A percentile compares a stretch with the other conserved stretches of the same genome.
phyloP scores from a whole-genome alignment of 176 grass and related monocot genomes.

The Zizania latifolia region DNA sequence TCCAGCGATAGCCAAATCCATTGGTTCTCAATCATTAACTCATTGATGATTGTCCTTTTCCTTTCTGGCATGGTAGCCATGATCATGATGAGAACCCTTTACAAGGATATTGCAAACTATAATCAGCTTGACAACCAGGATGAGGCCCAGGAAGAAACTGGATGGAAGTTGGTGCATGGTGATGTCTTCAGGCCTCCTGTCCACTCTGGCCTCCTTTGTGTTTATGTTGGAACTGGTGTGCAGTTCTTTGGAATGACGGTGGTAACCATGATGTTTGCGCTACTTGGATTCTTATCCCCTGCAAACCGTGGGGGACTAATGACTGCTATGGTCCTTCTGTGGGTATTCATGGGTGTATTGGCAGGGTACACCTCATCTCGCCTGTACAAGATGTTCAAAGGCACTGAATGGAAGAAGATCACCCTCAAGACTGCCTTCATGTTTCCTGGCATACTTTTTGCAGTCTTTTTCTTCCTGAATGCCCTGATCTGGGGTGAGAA shows the following conservation, averaged over 20 bases:
- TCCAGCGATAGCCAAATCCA: conserved; percentile 71
- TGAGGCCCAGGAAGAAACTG: conserved; percentile 79
- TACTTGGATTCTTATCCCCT: conserved; percentile 72
- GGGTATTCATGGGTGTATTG: conserved; percentile 80
- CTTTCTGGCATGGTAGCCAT: conserved; percentile 79
- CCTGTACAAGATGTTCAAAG: conserved; percentile 83
- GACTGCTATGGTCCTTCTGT: conserved; percentile 77
- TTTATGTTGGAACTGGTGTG: conserved; percentile 77
- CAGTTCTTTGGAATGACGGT: conserved; percentile 77
- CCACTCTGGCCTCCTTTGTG: conserved; percentile 67
- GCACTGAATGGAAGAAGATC: conserved; percentile 76
- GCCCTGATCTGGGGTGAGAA: conserved; percentile 79
- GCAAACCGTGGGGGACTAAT: conserved; percentile 69
- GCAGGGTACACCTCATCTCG: conserved; percentile 66
- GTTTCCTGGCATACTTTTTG: conserved; percentile 75
- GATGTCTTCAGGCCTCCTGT: conserved; percentile 71
- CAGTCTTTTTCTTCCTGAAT: conserved; percentile 67
- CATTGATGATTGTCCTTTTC: conserved; percentile 79
- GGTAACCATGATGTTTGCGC: conserved; percentile 74
- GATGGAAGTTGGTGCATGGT: conserved; percentile 78
- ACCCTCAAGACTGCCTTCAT: conserved; percentile 77
- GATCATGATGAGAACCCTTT: conserved; percentile 91
- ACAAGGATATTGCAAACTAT: conserved; percentile 73
- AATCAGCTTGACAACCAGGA: conserved; percentile 72
- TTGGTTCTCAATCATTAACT: conserved; percentile 80